phyloP scores from a whole-genome alignment of 1,139 yeast genomes.

The Lodderomyces jiufengensis region DNA sequence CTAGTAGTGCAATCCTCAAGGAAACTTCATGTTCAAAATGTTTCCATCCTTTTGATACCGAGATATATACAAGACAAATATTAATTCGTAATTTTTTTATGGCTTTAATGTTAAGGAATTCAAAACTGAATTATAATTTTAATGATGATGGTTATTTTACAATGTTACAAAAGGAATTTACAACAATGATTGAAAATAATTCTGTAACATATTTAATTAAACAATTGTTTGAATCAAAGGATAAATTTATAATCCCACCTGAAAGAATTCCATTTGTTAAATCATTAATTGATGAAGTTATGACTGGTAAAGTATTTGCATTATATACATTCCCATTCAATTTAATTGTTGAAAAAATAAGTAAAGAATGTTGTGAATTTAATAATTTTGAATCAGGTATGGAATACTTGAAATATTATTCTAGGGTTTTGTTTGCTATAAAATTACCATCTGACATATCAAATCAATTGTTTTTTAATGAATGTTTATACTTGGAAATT shows the following conservation, averaged over 20 bases:
- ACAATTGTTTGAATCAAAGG: constrained; percentile 5
- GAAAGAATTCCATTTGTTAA: constrained; percentile 5
- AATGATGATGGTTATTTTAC: constrained; percentile 9
- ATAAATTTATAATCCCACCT: constrained; percentile 5
- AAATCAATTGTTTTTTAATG: constrained; percentile 9
- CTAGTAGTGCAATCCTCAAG: constrained; percentile 8
- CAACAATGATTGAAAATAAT: constrained; percentile 5
- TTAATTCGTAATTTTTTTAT: constrained; percentile 11
- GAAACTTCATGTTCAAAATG: constrained; percentile 9
- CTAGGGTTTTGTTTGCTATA: constrained; percentile 13
- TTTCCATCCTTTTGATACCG: constrained; percentile 7
- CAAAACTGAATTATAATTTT: constrained; percentile 2
- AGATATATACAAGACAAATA: constrained; percentile 7
- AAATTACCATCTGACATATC: constrained; percentile 17
- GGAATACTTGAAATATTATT: constrained; percentile 8
- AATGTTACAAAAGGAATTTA: constrained; percentile 7
- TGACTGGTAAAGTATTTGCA: constrained; percentile 13
- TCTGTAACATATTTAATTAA: constrained; percentile 6
- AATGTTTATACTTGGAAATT: constrained; percentile 9
- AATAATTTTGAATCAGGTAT: constrained; percentile 1
- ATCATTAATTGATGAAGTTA: constrained; percentile 10
- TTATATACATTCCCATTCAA: constrained; percentile 19
- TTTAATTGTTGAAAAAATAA: constrained; percentile 8
- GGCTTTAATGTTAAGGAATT: constrained; percentile 7
- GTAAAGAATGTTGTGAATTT: constrained; percentile 1